Percentiles rank a stretch among this genome's conserved stretches.
These are phyloP conservation scores for Leptographium galeiforme DNA, from an alignment of 2,329 filamentous ascomycete species.

Conservation along the genomic window DNA sequence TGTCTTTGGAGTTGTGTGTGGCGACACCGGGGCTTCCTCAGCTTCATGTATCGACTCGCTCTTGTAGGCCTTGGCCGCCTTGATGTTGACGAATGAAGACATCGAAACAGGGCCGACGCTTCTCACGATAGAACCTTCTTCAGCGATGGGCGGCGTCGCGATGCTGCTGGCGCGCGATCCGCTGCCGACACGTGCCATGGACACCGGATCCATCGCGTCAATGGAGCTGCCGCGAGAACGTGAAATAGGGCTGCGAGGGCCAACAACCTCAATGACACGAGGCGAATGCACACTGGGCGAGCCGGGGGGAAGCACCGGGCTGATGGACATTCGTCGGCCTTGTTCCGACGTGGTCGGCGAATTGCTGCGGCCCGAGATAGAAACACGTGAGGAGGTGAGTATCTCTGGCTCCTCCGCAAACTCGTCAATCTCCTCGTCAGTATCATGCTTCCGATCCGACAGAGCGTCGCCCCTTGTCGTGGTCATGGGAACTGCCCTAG, in stretches of 20 bases:
- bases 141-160: conserved; percentile 26
- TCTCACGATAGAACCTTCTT: conserved; percentile 19
- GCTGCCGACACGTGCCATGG: conserved; percentile 22
- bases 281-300: conserved; percentile 40
- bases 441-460: conserved; percentile 40
- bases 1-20: conserved; percentile 7
- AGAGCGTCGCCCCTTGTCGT: conserved; percentile 19
- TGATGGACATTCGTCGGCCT: conserved; percentile 24
- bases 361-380: conserved; percentile 34
- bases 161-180: conserved; percentile 26
- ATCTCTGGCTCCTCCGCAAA: conserved; percentile 47
- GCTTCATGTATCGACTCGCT: conserved; percentile 29
- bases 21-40: conserved; percentile 20
- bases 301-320: conserved; percentile 24
- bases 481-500: neutral
- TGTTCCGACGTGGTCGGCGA: conserved; percentile 36
- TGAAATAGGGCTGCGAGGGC: conserved; percentile 34
- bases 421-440: conserved; percentile 34
- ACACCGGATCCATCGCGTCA: conserved; percentile 28
- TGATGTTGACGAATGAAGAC: conserved; percentile 1
- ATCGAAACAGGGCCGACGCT: conserved; percentile 5
- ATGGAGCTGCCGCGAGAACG: conserved; percentile 35
- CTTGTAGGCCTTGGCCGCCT: conserved; percentile 3
- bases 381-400: conserved; percentile 41
- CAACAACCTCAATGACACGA: conserved; percentile 43